These are phyloP conservation scores for Backusella psychrophila DNA, from an alignment of 192 early-diverging fungal species.

Conservation along the genomic window DNA sequence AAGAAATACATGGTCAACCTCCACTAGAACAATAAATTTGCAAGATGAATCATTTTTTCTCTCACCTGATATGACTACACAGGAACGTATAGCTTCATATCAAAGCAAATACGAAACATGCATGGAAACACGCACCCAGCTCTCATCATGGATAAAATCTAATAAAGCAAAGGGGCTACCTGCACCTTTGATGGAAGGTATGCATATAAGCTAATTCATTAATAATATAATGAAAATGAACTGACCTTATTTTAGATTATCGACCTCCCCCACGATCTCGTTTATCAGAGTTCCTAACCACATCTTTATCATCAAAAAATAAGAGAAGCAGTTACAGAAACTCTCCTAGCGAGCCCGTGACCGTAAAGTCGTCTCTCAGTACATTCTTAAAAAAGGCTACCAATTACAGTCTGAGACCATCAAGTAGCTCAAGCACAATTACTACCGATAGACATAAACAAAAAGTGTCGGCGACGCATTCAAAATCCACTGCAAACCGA, in stretches of 20 bases:
- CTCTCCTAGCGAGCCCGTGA: background rate
- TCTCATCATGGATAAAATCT: conserved; percentile 9
- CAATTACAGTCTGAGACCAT: background rate
- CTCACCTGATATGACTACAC: background rate
- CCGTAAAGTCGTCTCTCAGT: conserved; percentile 2
- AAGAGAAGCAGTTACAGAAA: background rate
- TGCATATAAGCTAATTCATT: background rate
- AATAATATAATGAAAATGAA: background rate
- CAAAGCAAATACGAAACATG: background rate
- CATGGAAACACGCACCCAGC: conserved; percentile 1
- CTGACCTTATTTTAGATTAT: conserved; percentile 3
- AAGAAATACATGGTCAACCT: conserved; percentile 1
- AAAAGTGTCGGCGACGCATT: background rate
- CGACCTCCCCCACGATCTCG: background rate
- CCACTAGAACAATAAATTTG: background rate
- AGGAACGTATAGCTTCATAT: background rate
- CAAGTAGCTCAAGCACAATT: background rate
- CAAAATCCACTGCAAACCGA: background rate
- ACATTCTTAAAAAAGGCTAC: conserved; percentile 10
- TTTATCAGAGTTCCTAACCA: background rate
- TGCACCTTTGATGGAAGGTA: conserved; percentile 3
- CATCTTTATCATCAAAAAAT: background rate
- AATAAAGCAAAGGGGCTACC: conserved; percentile 6
- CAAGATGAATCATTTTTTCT: conserved; percentile 1
- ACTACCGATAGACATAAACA: background rate